Percentiles rank a stretch among this genome's conserved stretches.
These are phyloP conservation scores for Excoecaria agallocha DNA, from an alignment of 345 rosid species.

Conservation along the genomic window DNA sequence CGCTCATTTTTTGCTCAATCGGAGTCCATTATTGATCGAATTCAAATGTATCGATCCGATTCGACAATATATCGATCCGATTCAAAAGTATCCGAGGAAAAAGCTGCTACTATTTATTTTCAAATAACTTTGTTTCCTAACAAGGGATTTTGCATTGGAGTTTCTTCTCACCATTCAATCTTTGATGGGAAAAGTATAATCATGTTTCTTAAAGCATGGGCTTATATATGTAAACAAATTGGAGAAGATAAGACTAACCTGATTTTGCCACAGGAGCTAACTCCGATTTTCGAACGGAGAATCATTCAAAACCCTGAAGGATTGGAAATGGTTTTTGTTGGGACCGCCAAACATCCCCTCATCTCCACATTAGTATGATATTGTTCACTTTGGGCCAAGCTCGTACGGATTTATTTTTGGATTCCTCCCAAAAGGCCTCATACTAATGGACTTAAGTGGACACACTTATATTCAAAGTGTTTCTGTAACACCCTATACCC, in stretches of 20 bases:
- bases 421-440: too few relatives aligned
- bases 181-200: slow-evolving; percentile 18
- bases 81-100: slow-evolving; percentile 9
- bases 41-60: too few relatives aligned
- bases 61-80: too few relatives aligned
- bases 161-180: slow-evolving; percentile 16
- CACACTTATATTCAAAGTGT: too few relatives aligned
- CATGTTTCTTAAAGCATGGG: slow-evolving; percentile 24
- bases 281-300: slow-evolving; percentile 17
- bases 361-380: too few relatives aligned
- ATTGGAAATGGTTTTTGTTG: neutral
- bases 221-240: slow-evolving; percentile 6
- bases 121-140: slow-evolving; percentile 20
- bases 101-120: slow-evolving; percentile 9
- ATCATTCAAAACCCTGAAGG: slow-evolving; percentile 6
- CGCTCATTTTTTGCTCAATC: too few relatives aligned
- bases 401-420: too few relatives aligned
- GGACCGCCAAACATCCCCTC: too few relatives aligned
- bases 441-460: too few relatives aligned
- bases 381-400: too few relatives aligned
- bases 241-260: neutral
- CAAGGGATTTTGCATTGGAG: slow-evolving; percentile 20
- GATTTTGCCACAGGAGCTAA: slow-evolving; percentile 10
- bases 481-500: too few relatives aligned
- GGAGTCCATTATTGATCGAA: too few relatives aligned